phyloP scores from a whole-genome alignment of 2,329 filamentous ascomycete genomes.

The Diplodia intermedia region DNA sequence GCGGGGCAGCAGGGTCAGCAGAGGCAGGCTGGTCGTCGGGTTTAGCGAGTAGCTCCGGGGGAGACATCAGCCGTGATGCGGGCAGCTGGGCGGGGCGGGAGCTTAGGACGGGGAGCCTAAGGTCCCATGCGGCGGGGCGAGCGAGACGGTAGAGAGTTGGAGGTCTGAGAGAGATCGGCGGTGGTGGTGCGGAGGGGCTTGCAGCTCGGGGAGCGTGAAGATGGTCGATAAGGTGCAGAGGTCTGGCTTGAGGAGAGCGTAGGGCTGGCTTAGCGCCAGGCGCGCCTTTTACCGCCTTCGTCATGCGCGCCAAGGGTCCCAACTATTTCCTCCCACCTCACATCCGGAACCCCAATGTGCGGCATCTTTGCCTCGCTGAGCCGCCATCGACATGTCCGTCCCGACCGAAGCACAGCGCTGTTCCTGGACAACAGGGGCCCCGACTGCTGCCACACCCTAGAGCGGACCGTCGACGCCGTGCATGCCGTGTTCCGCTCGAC shows the following conservation, averaged over 20 bases:
- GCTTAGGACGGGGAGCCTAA: conserved; percentile 1
- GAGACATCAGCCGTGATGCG: conserved; percentile 29
- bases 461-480: conserved; percentile 36
- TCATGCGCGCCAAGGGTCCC: conserved; percentile 22
- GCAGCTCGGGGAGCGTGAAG: neutral
- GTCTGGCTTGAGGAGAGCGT: conserved; percentile 16
- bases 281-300: conserved; percentile 17
- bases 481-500: conserved; percentile 76
- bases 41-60: conserved; percentile 30
- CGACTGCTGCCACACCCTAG: conserved; percentile 40
- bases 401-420: conserved; percentile 38
- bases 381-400: conserved; percentile 37
- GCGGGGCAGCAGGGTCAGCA: conserved; percentile 20
- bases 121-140: conserved; percentile 19
- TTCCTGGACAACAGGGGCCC: conserved; percentile 46
- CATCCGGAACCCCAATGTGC: conserved; percentile 42
- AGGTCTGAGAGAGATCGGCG: neutral
- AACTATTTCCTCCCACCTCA: conserved; percentile 9
- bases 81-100: conserved; percentile 25
- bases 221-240: conserved; percentile 21
- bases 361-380: conserved; percentile 62
- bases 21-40: conserved; percentile 24
- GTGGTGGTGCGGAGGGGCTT: conserved; percentile 12
- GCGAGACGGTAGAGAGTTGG: neutral
- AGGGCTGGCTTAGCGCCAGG: conserved; percentile 28